Evolutionary conservation across 805 yeast genomes (phyloP).

Genomic region (Hanseniaspora nectarophila): DNA sequence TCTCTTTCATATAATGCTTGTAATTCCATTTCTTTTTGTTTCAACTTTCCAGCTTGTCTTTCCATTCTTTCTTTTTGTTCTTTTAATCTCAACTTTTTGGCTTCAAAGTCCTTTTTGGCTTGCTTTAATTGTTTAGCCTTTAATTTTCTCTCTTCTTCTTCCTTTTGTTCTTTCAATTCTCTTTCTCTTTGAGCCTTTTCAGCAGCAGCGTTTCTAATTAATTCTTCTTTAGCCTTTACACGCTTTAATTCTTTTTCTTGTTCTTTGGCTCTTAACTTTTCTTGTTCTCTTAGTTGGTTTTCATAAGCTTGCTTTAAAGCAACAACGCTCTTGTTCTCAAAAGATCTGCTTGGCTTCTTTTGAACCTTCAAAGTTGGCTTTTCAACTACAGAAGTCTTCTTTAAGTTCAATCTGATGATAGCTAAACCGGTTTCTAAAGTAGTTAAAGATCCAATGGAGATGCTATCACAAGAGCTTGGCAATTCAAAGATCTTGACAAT

Average conservation of each 20-base stretch:
- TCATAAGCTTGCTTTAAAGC: slow-evolving; percentile 3
- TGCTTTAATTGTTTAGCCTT: slow-evolving; percentile 6
- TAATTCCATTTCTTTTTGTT: background rate
- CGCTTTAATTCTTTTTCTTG: background rate
- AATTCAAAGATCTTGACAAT: slow-evolving; percentile 14
- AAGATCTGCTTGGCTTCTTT: background rate
- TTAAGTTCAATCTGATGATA: background rate
- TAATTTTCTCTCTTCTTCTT: background rate
- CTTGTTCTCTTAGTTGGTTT: background rate
- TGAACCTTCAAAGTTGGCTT: background rate
- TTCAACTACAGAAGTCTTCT: background rate
- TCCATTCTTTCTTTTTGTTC: slow-evolving; percentile 14
- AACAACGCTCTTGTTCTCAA: background rate
- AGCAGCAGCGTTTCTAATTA: background rate
- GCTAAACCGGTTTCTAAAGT: slow-evolving; percentile 12
- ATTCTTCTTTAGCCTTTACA: background rate
- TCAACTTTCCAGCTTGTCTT: slow-evolving; percentile 8
- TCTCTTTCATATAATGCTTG: background rate
- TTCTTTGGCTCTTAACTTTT: background rate
- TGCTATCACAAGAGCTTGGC: slow-evolving; percentile 3
- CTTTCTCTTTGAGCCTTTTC: background rate
- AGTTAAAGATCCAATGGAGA: slow-evolving; percentile 6
- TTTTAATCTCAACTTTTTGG: background rate
- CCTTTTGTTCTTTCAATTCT: background rate
- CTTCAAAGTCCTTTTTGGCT: slow-evolving; percentile 8